These are phyloP conservation scores for Glycine tomentella DNA, from an alignment of 306 rosid genomes.

Conservation along the genomic window DNA sequence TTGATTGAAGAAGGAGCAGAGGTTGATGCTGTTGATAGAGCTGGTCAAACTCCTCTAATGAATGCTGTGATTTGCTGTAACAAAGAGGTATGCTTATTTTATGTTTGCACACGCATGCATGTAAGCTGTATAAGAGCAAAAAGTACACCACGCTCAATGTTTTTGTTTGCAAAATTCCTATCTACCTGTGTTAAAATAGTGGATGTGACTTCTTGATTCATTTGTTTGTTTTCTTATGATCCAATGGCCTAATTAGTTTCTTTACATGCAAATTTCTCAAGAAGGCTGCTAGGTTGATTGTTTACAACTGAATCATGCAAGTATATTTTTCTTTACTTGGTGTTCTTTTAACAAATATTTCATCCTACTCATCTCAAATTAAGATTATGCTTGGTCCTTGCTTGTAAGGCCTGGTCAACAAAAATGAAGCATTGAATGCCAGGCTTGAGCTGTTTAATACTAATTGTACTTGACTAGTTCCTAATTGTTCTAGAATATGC, in stretches of 20 bases:
- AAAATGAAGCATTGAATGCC: not conserved
- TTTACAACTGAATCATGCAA: not conserved
- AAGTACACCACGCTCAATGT: not conserved
- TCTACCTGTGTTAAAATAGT: not conserved
- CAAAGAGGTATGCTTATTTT: slow-evolving; percentile 69
- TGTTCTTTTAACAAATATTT: no score
- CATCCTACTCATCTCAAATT: not conserved
- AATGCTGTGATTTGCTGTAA: slow-evolving; percentile 79
- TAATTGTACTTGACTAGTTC: not conserved
- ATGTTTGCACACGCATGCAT: not conserved
- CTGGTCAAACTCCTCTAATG: slow-evolving; percentile 91
- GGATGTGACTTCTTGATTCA: not conserved
- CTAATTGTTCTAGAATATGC: not conserved
- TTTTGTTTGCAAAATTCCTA: slow-evolving; percentile 30
- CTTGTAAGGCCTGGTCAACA: slow-evolving; percentile 4
- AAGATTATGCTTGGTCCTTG: not conserved
- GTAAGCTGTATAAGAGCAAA: not conserved
- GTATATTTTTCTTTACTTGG: not conserved
- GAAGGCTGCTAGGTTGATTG: not conserved
- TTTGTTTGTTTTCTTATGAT: not conserved
- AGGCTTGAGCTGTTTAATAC: not conserved
- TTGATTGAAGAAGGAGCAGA: slow-evolving; percentile 98
- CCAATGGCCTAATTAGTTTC: not conserved
- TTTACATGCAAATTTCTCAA: not conserved
- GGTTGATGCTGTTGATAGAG: slow-evolving; percentile 75